A percentile compares a stretch with the other conserved stretches of the same genome.
phyloP scores from a whole-genome alignment of 768 basidiomycete genomes.

The Amyloporia xantha region DNA sequence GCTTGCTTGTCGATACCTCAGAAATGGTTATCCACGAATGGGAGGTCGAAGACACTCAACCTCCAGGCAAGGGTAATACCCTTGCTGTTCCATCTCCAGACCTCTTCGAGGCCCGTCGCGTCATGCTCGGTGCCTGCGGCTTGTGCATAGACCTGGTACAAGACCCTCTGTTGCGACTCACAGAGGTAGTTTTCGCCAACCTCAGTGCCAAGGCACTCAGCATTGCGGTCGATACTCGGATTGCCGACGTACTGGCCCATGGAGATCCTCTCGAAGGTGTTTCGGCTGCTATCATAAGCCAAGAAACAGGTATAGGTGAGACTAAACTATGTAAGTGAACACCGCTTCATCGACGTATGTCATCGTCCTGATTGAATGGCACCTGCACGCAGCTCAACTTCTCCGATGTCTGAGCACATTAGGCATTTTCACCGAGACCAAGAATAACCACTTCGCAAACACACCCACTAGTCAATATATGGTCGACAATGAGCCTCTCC shows the following conservation, averaged over 20 bases:
- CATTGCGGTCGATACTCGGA: slow-evolving; percentile 1
- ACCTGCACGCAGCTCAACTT: neutral
- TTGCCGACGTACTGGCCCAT: slow-evolving; percentile 4
- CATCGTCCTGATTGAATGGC: neutral
- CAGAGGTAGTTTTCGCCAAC: neutral
- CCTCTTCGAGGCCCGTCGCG: slow-evolving; percentile 2
- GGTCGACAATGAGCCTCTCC: slow-evolving; percentile 1
- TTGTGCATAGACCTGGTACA: slow-evolving; percentile 7
- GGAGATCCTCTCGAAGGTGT: neutral
- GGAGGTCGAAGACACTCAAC: neutral
- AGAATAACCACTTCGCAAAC: slow-evolving; percentile 3
- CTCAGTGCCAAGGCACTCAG: slow-evolving; percentile 1
- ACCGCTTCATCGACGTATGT: neutral
- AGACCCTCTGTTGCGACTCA: slow-evolving; percentile 5
- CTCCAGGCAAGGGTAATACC: neutral
- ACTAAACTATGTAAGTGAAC: slow-evolving; percentile 1
- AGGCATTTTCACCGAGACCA: slow-evolving; percentile 6
- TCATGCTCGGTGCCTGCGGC: slow-evolving; percentile 4
- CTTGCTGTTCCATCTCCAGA: neutral
- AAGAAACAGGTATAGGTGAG: neutral
- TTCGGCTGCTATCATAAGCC: neutral
- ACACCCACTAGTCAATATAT: neutral
- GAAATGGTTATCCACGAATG: slow-evolving; percentile 9
- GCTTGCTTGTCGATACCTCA: slow-evolving; percentile 4
- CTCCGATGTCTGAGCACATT: neutral